Evolutionary conservation across 164 flowering plant genomes (phyloP), one percentile per base, ranked within the genome.

Genomic region (Aristolochia contorta): DNA sequence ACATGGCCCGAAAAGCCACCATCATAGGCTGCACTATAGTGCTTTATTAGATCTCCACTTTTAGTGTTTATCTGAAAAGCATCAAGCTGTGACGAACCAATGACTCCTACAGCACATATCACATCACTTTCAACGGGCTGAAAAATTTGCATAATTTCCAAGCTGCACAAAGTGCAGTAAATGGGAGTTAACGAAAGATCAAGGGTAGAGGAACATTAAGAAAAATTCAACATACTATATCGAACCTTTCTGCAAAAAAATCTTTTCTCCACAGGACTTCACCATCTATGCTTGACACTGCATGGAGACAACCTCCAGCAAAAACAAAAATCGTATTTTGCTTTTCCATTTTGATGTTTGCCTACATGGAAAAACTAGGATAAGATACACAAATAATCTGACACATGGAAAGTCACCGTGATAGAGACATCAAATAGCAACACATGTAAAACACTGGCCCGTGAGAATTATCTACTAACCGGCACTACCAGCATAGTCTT

Each of bases 231-330:
- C 12, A 37, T 37, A 37, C 43, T 15, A 30, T 14, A 21, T 19
- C 18, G 56, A 65, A 94, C 99, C 97, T 85, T 73, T 91, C 86
- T 64, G 63, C 48, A 0, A 64, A 67, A 47, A 92, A 76, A 49
- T 85, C 89, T 65, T 68, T 78, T 64, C 72, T 86, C 99, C 99
- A 94, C 32, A 94, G 62, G 68, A 83, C 65, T 53, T 75, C 84
- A 23, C 99, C 99, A 79, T 91, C 93, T 60, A 86, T 67, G 65
- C 93, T 76, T 61, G 99, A 89, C 73, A 94, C 64, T 64, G 91
- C 97, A 79, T 86, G 82, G 54, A 94, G 80, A 71, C 71, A 74
- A 12, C 97, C 89, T 66, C 68, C 73, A 56, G 93, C 76, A 60
- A 74, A 84, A 69, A 82, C 91, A 71, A 94, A 63, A 60, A 88